A percentile compares a stretch with the other conserved stretches of the same genome.
phyloP scores from a whole-genome alignment of 768 basidiomycete genomes.

The Brasilioporus rufonigricans region DNA sequence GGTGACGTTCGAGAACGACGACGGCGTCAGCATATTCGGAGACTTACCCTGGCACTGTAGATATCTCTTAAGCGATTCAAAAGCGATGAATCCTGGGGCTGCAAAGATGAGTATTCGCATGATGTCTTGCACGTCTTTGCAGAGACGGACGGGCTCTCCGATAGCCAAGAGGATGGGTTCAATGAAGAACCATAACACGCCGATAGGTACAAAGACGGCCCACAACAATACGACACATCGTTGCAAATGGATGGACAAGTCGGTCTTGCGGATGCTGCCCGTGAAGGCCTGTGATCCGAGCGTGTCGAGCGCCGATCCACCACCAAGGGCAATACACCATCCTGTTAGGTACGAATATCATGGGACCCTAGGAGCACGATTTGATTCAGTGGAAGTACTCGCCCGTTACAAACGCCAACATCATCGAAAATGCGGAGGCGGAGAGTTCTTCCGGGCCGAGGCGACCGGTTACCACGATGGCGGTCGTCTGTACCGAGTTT shows the following conservation, averaged over 20 bases:
- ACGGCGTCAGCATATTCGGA: not conserved
- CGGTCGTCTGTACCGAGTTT: constrained; percentile 68
- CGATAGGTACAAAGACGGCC: constrained; percentile 61
- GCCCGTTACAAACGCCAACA: constrained; percentile 80
- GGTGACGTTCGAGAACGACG: not conserved
- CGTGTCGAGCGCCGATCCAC: constrained; percentile 77
- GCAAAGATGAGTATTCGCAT: constrained; percentile 62
- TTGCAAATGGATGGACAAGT: constrained; percentile 70
- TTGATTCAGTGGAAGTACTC: constrained; percentile 39
- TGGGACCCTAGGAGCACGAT: constrained; percentile 47
- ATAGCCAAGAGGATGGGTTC: constrained; percentile 60
- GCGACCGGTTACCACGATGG: constrained; percentile 61
- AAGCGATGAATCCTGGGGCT: constrained; percentile 72
- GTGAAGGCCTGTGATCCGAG: constrained; percentile 78
- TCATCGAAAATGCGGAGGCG: constrained; percentile 68
- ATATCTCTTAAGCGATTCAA: constrained; percentile 78
- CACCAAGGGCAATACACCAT: constrained; percentile 75
- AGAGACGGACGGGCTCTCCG: constrained; percentile 58
- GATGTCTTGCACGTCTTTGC: constrained; percentile 60
- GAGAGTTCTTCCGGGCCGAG: constrained; percentile 70
- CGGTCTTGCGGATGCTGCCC: constrained; percentile 54
- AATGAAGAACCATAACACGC: constrained; percentile 60
- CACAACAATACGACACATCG: constrained; percentile 66
- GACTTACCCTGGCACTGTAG: constrained; percentile 70
- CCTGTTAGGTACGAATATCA: constrained; percentile 47